Evolutionary conservation across 1,284 basidiomycete species (phyloP), one percentile per base, ranked within the genome.

Genomic region (Kwoniella shivajii): DNA sequence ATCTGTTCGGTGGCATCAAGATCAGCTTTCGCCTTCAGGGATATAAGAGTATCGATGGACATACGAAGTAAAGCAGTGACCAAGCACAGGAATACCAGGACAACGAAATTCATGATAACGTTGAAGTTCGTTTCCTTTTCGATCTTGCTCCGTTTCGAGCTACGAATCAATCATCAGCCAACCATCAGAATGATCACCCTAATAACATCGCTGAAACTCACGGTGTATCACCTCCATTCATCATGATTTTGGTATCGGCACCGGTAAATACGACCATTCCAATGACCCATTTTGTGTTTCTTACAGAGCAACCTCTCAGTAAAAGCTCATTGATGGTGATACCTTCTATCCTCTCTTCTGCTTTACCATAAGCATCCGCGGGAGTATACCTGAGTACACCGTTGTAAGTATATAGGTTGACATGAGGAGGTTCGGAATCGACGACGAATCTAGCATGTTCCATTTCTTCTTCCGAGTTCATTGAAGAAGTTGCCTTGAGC

Each of bases 231-330:
- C 92, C 92, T 36, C 90, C 90, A 69, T 98, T 99, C 64, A 97
- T 80, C 89, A 98, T 95, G 73, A 98, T 98, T 84, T 98, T 99
- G 49, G 94, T 94, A 78, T 99, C 94, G 3, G 86, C 84, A 30
- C 95, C 95, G 0, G 95, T 99, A 77, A 93, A 99, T 30, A 89
- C 86, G 33, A 98, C 94, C 31, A 99, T 77, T 7, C 92, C 94
- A 63, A 98, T 91, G 54, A 94, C 84, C 95, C 95, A 99, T 30
- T 86, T 81, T 0, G 93, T 97, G 73, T 98, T 98, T 41, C 95
- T 84, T n/a, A 98, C 78, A 0, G 89, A 84, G 73, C 92, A 96
- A 0, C 95, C 95, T 66, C 95, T 87, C 13, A 99, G 84, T 1
- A 99, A 82, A 31, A 98, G 80, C 76, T 98, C 92, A 76, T 95